Evolutionary conservation across 106 monocot genomes (phyloP).

Genomic region (Dactylorhiza incarnata): DNA sequence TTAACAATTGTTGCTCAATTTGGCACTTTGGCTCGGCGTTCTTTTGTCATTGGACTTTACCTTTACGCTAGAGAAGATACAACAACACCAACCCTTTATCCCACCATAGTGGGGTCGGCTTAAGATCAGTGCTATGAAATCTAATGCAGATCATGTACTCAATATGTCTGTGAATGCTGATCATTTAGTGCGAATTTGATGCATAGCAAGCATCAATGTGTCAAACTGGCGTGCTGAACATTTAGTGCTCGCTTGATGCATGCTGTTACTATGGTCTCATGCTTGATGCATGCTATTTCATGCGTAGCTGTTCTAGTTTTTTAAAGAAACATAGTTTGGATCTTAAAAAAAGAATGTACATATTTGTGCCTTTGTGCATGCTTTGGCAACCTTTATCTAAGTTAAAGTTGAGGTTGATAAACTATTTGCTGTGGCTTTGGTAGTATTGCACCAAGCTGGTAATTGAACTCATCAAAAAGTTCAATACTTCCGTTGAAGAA

Average conservation of each 20-base stretch:
- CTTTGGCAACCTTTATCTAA: background rate
- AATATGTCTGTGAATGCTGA: background rate
- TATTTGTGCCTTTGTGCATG: background rate
- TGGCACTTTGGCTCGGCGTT: background rate
- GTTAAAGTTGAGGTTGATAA: background rate
- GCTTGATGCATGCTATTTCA: background rate
- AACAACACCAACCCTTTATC: too few species aligned
- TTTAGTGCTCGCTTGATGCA: background rate
- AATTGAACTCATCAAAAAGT: background rate
- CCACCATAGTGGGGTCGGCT: too few species aligned
- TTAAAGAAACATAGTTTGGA: background rate
- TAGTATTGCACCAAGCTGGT: background rate
- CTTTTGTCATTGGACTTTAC: background rate
- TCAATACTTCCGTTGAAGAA: too few species aligned
- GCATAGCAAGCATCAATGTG: background rate
- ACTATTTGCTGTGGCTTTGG: background rate
- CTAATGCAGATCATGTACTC: background rate
- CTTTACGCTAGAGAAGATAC: background rate
- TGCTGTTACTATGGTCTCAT: background rate
- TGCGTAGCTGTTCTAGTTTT: background rate
- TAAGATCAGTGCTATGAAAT: constrained; percentile 1
- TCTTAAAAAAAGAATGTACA: background rate
- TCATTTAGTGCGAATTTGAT: background rate
- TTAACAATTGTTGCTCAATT: background rate
- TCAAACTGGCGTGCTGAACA: background rate